Percentiles rank a stretch among this genome's conserved stretches.
Conservation (phyloP, 2,329 filamentous ascomycete species). For the Cytospora piceae region DNA sequence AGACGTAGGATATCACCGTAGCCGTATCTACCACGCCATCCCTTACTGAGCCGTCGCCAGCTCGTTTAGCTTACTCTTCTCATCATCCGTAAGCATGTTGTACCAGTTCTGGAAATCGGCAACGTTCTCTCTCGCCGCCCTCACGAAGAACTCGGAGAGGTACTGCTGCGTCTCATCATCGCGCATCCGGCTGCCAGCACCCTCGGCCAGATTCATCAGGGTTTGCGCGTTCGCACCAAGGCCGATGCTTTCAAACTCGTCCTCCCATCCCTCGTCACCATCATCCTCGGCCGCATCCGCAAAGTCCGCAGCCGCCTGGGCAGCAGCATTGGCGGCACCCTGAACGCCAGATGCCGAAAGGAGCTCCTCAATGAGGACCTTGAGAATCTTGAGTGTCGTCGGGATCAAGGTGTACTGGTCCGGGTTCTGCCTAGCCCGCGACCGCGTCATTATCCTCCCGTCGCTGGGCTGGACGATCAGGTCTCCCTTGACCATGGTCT, state of each 20-base stretch:
- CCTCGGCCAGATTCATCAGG: conserved; percentile 76
- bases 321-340: conserved; percentile 63
- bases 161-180: conserved; percentile 92
- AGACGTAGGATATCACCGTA: neutral
- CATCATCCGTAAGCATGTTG: conserved; percentile 56
- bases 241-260: conserved; percentile 76
- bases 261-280: conserved; percentile 87
- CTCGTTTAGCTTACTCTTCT: conserved; percentile 60
- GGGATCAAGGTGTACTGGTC: conserved; percentile 88
- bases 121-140: conserved; percentile 58
- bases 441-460: conserved; percentile 90
- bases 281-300: conserved; percentile 64
- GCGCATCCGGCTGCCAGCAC: conserved; percentile 63
- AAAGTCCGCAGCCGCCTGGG: conserved; percentile 61
- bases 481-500: conserved; percentile 89
- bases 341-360: conserved; percentile 74
- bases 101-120: conserved; percentile 63
- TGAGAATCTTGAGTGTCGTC: conserved; percentile 91
- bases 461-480: conserved; percentile 74
- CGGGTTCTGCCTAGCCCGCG: conserved; percentile 84
- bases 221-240: conserved; percentile 74
- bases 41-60: conserved; percentile 42
- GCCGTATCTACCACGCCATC: neutral
- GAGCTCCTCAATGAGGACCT: conserved; percentile 92
- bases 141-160: conserved; percentile 78